phyloP scores from a whole-genome alignment of 73 alveolate genomes.

The Tetrahymena elliotti region DNA sequence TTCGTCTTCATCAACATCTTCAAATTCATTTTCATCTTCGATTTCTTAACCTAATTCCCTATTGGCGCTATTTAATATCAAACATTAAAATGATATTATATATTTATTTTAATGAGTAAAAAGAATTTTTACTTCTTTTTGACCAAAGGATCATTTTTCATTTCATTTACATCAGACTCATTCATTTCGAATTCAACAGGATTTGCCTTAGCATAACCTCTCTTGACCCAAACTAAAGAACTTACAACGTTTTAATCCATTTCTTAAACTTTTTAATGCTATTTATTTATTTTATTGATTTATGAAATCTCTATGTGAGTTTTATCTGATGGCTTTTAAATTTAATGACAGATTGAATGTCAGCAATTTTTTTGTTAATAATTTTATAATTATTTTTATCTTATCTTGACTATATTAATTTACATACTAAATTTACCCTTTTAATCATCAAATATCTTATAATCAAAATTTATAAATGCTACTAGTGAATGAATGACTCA shows the following conservation, averaged over 20 bases:
- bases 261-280: not conserved
- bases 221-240: constrained; percentile 34
- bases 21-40: constrained; percentile 32
- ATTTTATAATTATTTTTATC: not conserved
- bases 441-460: not conserved
- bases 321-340: not conserved
- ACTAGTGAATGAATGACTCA: not conserved
- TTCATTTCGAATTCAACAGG: constrained; percentile 25
- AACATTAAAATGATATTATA: not conserved
- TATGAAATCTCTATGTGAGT: not conserved
- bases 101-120: not conserved
- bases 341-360: not conserved
- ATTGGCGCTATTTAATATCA: not conserved
- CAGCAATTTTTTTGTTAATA: not conserved
- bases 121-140: constrained; percentile 9
- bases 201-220: constrained; percentile 23
- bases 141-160: constrained; percentile 17
- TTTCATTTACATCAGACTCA: constrained; percentile 14
- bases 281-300: not conserved
- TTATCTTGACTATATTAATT: not conserved
- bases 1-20: constrained; percentile 3
- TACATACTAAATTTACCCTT: not conserved
- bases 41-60: constrained; percentile 19
- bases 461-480: not conserved
- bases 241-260: constrained; percentile 37